These are phyloP conservation scores for Talaromyces rugulosus DNA, from an alignment of 2,329 filamentous ascomycete species.

Conservation along the genomic window DNA sequence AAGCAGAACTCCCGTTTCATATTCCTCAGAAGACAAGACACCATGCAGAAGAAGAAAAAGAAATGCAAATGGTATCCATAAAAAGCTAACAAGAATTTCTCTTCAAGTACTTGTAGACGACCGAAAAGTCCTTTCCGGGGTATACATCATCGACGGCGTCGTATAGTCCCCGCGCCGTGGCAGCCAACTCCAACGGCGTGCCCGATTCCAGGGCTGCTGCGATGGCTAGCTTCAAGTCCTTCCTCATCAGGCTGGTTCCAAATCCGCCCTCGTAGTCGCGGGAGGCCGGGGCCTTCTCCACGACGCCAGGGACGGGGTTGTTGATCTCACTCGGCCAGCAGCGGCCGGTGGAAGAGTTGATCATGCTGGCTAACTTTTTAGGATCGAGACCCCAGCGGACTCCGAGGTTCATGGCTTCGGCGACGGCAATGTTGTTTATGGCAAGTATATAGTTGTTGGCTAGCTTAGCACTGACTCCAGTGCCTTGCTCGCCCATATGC, in stretches of 20 bases:
- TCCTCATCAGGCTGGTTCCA: constrained; percentile 72
- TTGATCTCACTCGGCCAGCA: constrained; percentile 97
- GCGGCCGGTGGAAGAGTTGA: constrained; percentile 89
- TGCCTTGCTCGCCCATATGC: constrained; percentile 78
- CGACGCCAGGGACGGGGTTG: constrained; percentile 85
- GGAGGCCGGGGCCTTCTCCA: constrained; percentile 68
- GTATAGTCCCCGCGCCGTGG: constrained; percentile 63
- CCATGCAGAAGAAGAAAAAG: neutral
- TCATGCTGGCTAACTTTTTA: constrained; percentile 71
- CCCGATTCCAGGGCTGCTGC: constrained; percentile 65
- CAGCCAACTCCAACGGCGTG: constrained; percentile 62
- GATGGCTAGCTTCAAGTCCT: constrained; percentile 70
- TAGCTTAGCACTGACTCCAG: constrained; percentile 85
- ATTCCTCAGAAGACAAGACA: neutral
- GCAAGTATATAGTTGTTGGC: constrained; percentile 97
- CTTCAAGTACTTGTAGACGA: constrained; percentile 68
- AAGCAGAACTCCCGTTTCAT: neutral
- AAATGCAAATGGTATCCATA: neutral
- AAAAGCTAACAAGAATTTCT: constrained; percentile 31
- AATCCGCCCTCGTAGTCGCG: constrained; percentile 76
- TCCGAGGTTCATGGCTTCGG: constrained; percentile 64
- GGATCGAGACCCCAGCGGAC: constrained; percentile 60
- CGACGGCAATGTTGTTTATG: constrained; percentile 77
- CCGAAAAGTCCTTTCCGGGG: constrained; percentile 72
- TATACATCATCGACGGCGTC: constrained; percentile 60